Conservation (phyloP, 164 flowering plant genomes). For the Echeveria elegans region DNA sequence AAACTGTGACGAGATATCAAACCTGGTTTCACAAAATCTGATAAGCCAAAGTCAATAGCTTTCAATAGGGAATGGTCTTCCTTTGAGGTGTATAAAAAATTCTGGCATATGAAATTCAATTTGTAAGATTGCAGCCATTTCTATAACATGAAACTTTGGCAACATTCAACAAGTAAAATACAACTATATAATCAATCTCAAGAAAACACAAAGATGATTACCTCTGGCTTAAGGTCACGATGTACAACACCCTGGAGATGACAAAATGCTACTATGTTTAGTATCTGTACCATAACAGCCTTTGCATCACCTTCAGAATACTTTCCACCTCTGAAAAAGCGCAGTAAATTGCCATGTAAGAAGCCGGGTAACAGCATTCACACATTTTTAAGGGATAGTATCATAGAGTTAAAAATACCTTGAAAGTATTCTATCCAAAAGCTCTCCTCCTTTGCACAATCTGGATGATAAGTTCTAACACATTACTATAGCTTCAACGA, state of each 20-base stretch:
- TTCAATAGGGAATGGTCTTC: constrained; percentile 75
- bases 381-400: background rate
- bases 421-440: constrained; percentile 85
- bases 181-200: background rate
- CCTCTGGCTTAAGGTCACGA: constrained; percentile 98
- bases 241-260: constrained; percentile 98
- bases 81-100: constrained; percentile 69
- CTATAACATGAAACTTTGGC: background rate
- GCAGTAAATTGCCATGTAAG: background rate
- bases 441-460: constrained; percentile 97
- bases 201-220: constrained; percentile 14
- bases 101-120: constrained; percentile 41
- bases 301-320: constrained; percentile 90
- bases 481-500: constrained; percentile 1
- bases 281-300: constrained; percentile 71
- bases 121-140: constrained; percentile 12
- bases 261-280: constrained; percentile 74
- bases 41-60: constrained; percentile 92
- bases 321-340: constrained; percentile 64
- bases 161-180: background rate
- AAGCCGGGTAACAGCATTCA: background rate
- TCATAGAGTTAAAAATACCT: constrained; percentile 35
- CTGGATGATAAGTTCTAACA: constrained; percentile 28
- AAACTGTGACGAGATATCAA: background rate
- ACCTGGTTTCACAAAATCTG: constrained; percentile 98